phyloP scores from a whole-genome alignment of 1,284 basidiomycete species.

The Trametes sp. region DNA sequence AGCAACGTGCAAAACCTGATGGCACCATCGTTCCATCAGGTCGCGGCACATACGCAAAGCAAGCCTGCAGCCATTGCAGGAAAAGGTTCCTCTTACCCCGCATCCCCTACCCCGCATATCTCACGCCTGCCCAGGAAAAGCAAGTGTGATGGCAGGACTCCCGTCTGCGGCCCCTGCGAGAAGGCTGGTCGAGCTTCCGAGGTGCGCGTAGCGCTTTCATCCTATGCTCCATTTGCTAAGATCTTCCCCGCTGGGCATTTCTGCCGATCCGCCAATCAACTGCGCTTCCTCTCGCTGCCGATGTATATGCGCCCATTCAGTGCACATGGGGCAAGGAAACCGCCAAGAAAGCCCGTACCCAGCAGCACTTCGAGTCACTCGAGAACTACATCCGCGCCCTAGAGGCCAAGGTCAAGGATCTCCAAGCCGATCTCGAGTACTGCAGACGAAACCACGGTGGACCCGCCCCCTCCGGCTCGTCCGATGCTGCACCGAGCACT shows the following conservation, averaged over 20 bases:
- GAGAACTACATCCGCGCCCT: slow-evolving; percentile 55
- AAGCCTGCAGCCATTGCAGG: slow-evolving; percentile 61
- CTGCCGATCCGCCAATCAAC: background rate
- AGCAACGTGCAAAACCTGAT: slow-evolving; percentile 37
- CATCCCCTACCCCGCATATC: background rate
- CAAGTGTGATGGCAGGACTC: slow-evolving; percentile 60
- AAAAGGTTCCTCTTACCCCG: slow-evolving; percentile 46
- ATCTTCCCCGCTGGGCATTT: background rate
- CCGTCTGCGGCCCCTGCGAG: slow-evolving; percentile 55
- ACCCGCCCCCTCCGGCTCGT: slow-evolving; percentile 13
- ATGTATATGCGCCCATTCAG: slow-evolving; percentile 37
- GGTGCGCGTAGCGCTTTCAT: slow-evolving; percentile 41
- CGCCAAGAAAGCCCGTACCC: slow-evolving; percentile 56
- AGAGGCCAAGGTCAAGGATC: slow-evolving; percentile 52
- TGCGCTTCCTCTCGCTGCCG: background rate
- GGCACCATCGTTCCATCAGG: slow-evolving; percentile 31
- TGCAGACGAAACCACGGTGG: slow-evolving; percentile 48
- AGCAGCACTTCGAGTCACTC: slow-evolving; percentile 62
- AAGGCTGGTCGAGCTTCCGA: slow-evolving; percentile 50
- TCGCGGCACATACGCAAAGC: slow-evolving; percentile 51
- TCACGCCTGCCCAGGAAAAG: slow-evolving; percentile 49
- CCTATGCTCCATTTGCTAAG: background rate
- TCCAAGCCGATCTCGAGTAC: slow-evolving; percentile 54
- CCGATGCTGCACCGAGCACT: slow-evolving; percentile 10
- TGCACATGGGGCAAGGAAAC: slow-evolving; percentile 63